Conservation (phyloP, 306 rosid genomes). For the Ormosia emarginata region DNA sequence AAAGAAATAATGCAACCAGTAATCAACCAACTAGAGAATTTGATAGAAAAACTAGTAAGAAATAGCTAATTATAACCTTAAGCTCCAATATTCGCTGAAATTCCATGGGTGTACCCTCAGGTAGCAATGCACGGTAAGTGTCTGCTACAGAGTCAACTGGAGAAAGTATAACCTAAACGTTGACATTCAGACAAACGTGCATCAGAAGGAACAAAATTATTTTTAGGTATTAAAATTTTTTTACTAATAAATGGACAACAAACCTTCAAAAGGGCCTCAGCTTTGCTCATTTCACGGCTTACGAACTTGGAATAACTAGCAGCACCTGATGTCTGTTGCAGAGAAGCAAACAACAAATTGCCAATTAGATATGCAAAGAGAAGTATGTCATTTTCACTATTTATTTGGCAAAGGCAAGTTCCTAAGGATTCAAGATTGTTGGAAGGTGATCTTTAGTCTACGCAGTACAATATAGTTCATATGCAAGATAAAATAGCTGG, state of each 20-base stretch:
- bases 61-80: constrained; percentile 56
- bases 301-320: constrained; percentile 92
- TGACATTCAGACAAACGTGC: constrained; percentile 14
- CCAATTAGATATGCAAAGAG: background rate
- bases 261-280: constrained; percentile 97
- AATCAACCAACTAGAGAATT: constrained; percentile 5
- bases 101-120: constrained; percentile 99
- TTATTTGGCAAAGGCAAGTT: background rate
- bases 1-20: constrained; percentile 18
- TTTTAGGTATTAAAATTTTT: background rate
- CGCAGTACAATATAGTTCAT: background rate
- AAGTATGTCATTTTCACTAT: background rate
- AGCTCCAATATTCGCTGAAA: constrained; percentile 97
- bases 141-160: constrained; percentile 96
- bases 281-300: constrained; percentile 99
- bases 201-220: constrained; percentile 9
- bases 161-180: constrained; percentile 82
- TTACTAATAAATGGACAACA: constrained; percentile 20
- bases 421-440: background rate
- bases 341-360: background rate
- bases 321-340: constrained; percentile 81
- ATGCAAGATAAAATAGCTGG: background rate
- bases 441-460: background rate
- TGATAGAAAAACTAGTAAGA: constrained; percentile 1
- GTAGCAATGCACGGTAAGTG: constrained; percentile 93